These are phyloP conservation scores for Melaleuca quinquenervia DNA, from an alignment of 345 rosid species.

Conservation along the genomic window DNA sequence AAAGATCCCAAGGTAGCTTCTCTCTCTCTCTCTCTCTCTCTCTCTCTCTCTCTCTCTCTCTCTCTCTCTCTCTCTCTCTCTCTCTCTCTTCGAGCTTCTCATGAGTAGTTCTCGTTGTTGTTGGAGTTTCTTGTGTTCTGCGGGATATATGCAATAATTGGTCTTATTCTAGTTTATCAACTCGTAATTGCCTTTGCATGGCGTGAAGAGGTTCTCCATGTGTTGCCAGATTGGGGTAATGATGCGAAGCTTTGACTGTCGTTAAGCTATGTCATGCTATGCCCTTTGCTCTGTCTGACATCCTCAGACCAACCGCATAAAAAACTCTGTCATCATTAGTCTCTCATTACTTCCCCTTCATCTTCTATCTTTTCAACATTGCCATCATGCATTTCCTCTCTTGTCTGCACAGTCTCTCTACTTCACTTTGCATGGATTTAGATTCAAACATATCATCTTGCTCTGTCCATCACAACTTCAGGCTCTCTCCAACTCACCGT, in stretches of 20 bases:
- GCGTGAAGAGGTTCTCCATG: not conserved
- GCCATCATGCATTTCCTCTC: not conserved
- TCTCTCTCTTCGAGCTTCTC: not conserved
- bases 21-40: not conserved
- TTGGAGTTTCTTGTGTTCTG: not conserved
- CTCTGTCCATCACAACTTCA: not conserved
- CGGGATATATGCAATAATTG: not conserved
- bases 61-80: not conserved
- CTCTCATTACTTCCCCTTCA: not conserved
- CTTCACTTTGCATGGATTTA: not conserved
- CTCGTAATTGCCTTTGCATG: not conserved
- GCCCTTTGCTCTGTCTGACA: not conserved
- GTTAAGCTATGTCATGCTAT: not conserved
- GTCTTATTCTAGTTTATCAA: not conserved
- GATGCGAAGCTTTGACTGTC: not conserved
- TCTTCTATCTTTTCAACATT: not conserved
- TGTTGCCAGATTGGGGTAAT: not conserved
- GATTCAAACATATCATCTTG: not conserved
- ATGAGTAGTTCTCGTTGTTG: not conserved
- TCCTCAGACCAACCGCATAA: not conserved
- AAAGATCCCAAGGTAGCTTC: not conserved
- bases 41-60: not conserved
- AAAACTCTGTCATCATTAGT: not conserved
- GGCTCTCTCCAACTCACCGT: not conserved
- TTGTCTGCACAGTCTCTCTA: not conserved